These are phyloP conservation scores for Sequoiadendron giganteum DNA, from an alignment of 75 land plant species.

Conservation along the genomic window DNA sequence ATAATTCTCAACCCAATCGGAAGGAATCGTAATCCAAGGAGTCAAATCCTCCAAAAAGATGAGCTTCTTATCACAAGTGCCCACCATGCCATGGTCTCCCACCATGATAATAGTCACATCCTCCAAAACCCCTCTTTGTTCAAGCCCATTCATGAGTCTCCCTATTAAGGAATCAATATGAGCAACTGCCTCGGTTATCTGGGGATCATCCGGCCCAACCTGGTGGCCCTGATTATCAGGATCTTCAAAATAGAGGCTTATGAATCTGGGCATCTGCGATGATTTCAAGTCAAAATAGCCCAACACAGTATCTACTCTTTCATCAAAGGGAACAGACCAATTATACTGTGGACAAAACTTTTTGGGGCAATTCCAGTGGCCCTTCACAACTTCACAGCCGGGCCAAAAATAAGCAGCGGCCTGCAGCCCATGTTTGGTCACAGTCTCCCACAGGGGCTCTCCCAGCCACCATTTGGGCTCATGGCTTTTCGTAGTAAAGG, in stretches of 20 bases:
- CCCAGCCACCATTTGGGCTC: constrained; percentile 97
- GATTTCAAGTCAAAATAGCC: constrained; percentile 61
- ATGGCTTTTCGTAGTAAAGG: constrained; percentile 51
- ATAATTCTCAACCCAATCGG: constrained; percentile 56
- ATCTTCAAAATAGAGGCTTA: constrained; percentile 81
- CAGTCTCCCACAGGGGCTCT: constrained; percentile 94
- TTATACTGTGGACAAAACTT: constrained; percentile 52
- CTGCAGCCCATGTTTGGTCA: constrained; percentile 60
- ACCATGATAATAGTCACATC: constrained; percentile 77
- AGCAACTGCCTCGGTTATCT: constrained; percentile 61
- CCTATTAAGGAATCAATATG: constrained; percentile 70
- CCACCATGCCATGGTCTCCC: constrained; percentile 95
- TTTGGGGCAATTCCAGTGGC: constrained; percentile 61
- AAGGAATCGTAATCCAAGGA: constrained; percentile 53
- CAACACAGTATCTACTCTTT: constrained; percentile 72
- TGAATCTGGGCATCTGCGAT: constrained; percentile 48
- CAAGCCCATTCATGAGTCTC: constrained; percentile 68
- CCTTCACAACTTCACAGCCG: constrained; percentile 80
- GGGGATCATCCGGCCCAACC: constrained; percentile 77
- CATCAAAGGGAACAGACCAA: constrained; percentile 67
- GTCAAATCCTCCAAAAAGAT: constrained; percentile 68
- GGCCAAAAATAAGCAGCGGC: constrained; percentile 95
- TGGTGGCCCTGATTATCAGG: constrained; percentile 84
- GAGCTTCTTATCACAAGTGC: constrained; percentile 76
- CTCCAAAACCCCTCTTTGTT: constrained; percentile 68